Conservation (phyloP, 768 basidiomycete genomes). For the Boletales sp. region DNA sequence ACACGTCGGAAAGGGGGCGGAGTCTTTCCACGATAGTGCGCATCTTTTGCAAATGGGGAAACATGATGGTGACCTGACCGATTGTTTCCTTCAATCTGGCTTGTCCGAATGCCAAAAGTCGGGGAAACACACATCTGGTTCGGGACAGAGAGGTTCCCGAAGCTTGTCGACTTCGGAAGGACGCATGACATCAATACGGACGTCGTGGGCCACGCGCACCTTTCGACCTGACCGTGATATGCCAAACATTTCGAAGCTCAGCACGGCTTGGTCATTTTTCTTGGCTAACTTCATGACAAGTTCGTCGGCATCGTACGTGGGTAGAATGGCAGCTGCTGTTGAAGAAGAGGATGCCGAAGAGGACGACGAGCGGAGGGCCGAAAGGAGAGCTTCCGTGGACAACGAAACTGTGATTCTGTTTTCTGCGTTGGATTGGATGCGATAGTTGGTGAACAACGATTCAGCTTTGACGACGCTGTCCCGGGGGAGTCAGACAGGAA, state of each 20-base stretch:
- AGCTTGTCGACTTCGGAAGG: constrained; percentile 69
- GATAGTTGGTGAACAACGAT: constrained; percentile 70
- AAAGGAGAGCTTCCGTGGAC: constrained; percentile 68
- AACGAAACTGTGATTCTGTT: constrained; percentile 80
- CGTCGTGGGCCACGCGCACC: constrained; percentile 73
- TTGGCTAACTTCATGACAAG: constrained; percentile 84
- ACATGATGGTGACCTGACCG: constrained; percentile 66
- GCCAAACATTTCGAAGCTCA: constrained; percentile 72
- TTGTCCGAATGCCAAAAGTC: neutral
- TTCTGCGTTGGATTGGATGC: constrained; percentile 81
- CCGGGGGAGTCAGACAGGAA: constrained; percentile 5
- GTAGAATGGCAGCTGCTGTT: constrained; percentile 25
- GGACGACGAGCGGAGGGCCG: constrained; percentile 65
- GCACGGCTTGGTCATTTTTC: constrained; percentile 74
- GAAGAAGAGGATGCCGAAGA: constrained; percentile 43
- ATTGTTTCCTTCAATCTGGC: constrained; percentile 1
- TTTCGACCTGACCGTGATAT: constrained; percentile 59
- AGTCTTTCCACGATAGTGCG: constrained; percentile 79
- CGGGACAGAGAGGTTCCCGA: constrained; percentile 79
- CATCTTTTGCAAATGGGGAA: constrained; percentile 71
- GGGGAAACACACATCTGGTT: constrained; percentile 66
- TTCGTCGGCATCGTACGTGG: constrained; percentile 52
- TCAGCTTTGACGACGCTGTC: constrained; percentile 60
- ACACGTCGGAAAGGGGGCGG: constrained; percentile 61
- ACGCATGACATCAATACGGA: constrained; percentile 77